Percentiles rank a stretch among this genome's conserved stretches.
Conservation (phyloP, 2,329 filamentous ascomycete genomes). For the Ophioceras dolichostomum region DNA sequence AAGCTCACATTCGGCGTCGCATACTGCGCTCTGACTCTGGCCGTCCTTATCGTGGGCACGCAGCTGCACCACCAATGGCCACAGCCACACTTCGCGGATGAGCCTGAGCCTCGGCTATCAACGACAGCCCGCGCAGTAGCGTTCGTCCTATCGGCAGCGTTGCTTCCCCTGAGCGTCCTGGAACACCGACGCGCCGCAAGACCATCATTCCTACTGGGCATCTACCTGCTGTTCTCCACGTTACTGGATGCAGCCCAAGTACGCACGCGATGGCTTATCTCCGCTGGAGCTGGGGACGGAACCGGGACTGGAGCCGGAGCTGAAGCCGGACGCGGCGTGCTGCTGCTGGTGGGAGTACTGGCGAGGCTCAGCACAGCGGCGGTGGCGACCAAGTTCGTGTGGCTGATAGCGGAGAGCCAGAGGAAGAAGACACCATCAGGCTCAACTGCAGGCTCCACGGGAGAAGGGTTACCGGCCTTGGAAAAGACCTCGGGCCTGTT, state of each 20-base stretch:
- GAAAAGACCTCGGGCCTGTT: conserved; percentile 26
- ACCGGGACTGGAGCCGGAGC: too few relatives aligned
- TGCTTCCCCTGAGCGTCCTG: too few relatives aligned
- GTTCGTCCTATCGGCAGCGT: too few relatives aligned
- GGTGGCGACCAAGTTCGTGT: conserved; percentile 23
- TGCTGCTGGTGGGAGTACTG: too few relatives aligned
- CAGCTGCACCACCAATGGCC: too few relatives aligned
- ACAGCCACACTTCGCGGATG: too few relatives aligned
- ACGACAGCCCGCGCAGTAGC: too few relatives aligned
- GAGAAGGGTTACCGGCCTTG: conserved; percentile 29
- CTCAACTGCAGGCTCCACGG: conserved; percentile 22
- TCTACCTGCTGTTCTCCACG: conserved; percentile 30
- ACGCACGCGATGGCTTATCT: conserved; percentile 27
- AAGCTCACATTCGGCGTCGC: too few relatives aligned
- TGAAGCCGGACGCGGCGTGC: background rate
- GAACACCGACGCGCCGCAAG: conserved; percentile 32
- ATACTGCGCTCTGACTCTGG: background rate
- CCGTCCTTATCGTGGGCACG: background rate
- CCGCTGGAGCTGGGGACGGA: conserved; percentile 16
- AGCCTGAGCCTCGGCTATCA: too few relatives aligned
- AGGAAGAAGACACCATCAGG: conserved; percentile 29
- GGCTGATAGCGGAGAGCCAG: conserved; percentile 29
- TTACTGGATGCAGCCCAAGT: conserved; percentile 29
- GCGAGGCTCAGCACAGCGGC: conserved; percentile 29
- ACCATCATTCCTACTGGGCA: conserved; percentile 30